Base-by-base conservation (phyloP, 768 basidiomycete genomes). In the Tylopilus plumbeoviolaceoides region DNA sequence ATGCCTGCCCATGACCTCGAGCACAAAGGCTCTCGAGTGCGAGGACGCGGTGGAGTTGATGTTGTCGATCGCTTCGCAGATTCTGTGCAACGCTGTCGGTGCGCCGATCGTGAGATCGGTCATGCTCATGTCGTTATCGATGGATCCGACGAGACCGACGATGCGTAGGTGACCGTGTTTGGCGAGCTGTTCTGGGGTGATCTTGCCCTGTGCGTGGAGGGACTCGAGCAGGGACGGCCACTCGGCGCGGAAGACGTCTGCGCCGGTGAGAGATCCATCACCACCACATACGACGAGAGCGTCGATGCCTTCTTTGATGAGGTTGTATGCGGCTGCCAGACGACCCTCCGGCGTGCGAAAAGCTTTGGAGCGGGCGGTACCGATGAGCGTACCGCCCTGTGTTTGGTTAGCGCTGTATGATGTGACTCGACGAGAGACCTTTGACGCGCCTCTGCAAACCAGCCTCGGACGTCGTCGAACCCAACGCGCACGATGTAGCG, bases 1-100 rank as follows among this genome's bases (percentile, higher is more conserved):
- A 67, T 98, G 91, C 51, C 95, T 77, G n/a, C 97, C 97, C 97
- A 98, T 99, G 48, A 98, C 97, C 70, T 98, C 97, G 38, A 99
- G 78, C 39, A 99, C 95, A 69, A 99, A 99, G 0, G 97, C 97
- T 52, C 97, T 82, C 27, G 94, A 98, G 70, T 99, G 97, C 50
- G 92, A 95, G 57, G 81, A 81, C 7, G 97, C 97, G 8, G 97
- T 98, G 5, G 94, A 95, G 62, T 94, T 95, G 71, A 99, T 98
- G 59, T 93, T 95, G 67, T 99, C 97, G 69, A 99, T 90, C 25
- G 94, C 85, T 70, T 98, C 97, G 71, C 97, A 98, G 50, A 98
- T 98, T 39, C 97, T 83, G 59, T 95, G 94, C 35, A 99, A 75
- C 18, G 95, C 95, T 2, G 95, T 99, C 1, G 91, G 85, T 1